phyloP scores from a whole-genome alignment of 305 asterid genomes.

The Striga hermonthica region DNA sequence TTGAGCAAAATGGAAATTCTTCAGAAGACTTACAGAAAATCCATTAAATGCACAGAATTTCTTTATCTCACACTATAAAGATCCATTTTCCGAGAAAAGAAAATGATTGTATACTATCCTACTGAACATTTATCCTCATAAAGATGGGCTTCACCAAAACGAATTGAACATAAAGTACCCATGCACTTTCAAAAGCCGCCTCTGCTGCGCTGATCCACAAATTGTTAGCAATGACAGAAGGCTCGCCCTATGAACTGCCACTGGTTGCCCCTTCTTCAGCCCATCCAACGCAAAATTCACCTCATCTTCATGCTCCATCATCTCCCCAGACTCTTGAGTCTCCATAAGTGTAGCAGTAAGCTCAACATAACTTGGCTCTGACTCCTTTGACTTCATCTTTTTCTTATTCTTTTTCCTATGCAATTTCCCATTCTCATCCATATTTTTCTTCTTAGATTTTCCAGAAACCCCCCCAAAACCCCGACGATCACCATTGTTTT shows the following conservation, averaged over 20 bases:
- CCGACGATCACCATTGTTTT: slow-evolving; percentile 1
- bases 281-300: slow-evolving; percentile 83
- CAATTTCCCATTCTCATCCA: slow-evolving; percentile 39
- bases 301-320: slow-evolving; percentile 83
- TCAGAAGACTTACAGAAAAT: background rate
- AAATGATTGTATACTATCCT: slow-evolving; percentile 9
- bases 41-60: background rate
- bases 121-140: slow-evolving; percentile 3
- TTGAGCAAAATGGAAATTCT: background rate
- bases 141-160: background rate
- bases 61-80: background rate
- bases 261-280: slow-evolving; percentile 69
- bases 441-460: slow-evolving; percentile 34
- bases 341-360: slow-evolving; percentile 67
- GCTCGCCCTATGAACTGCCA: slow-evolving; percentile 61
- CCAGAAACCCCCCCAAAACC: slow-evolving; percentile 31
- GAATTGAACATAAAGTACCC: slow-evolving; percentile 47
- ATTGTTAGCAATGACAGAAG: slow-evolving; percentile 58
- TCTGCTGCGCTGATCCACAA: slow-evolving; percentile 59
- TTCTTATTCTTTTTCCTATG: slow-evolving; percentile 46
- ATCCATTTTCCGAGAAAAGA: background rate
- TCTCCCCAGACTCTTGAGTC: slow-evolving; percentile 80
- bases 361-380: slow-evolving; percentile 31
- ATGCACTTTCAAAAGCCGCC: slow-evolving; percentile 61
- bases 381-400: slow-evolving; percentile 39